Base-by-base conservation (phyloP, 176 grass and related monocot species). In the Oryza coarctata region DNA sequence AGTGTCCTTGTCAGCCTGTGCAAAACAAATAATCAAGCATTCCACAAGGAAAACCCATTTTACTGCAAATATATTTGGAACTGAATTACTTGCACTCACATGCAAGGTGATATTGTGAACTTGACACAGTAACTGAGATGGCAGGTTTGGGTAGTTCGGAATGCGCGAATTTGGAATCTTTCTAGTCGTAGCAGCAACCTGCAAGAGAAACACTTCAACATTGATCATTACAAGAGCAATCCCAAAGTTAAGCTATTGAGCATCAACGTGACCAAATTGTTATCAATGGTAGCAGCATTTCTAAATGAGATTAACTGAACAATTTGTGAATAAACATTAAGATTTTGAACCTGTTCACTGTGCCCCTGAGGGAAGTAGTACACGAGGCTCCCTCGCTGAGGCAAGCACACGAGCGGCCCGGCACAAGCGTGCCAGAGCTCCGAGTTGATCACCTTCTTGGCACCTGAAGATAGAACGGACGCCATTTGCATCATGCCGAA, bases 381-480 rank as follows among this genome's bases (percentile, higher is more conserved):
- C 10, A 96, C 91, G 70, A 99, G 89, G 77, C 80, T 94, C 33
- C 97, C 93, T 3, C 91, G 89, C 85, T 93, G 97, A 32, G 97
- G 97, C 82, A 96, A 71, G 63, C 89, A 92, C 22, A 96, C 93
- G 4, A 99, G 87, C 32, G 93, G 97, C 22, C 97, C 97, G 22
- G 97, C 97, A 72, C 97, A 99, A 23, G 93, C 91, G 81, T 99
- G 97, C 97, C 97, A 99, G 70, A 99, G 85, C 80, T 99, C 93
- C 5, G 97, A 96, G 80, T 94, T 93, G 88, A 99, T 92, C 87
- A 92, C 84, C 87, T 94, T 99, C 86, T 93, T 99, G 23, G 74
- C 80, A 38, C 78, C 94, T 97, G 45, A 28, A 63, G 7, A 70
- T 38, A 64, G 31, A 20, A 75, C 64, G 77, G 7, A 3, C 33